Base-by-base conservation (phyloP, 2,329 filamentous ascomycete species). In the Xylogone sp. region DNA sequence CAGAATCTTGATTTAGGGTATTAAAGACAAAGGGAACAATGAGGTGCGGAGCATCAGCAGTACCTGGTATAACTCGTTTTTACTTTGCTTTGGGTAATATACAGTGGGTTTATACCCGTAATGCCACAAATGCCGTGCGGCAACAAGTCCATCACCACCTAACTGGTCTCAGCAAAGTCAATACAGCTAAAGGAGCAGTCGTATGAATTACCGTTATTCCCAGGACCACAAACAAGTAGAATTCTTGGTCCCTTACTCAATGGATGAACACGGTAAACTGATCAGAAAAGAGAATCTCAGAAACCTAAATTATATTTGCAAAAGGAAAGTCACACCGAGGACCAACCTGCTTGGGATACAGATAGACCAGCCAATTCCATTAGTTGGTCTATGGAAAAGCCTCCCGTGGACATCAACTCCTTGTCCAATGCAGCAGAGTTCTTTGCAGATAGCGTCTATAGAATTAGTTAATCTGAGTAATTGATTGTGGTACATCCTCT, bases 361-460 rank as follows among this genome's bases (percentile, higher is more conserved):
- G 91, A 92, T 0, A 99, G 78, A 0, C 94, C 94, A 43, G 94
- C 94, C 7, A 99, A 75, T 68, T 97, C 94, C 94, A 99, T 97
- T 46, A 99, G 76, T 71, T 99, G 94, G 66, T 97, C 94, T 50
- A 99, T 81, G 10, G 90, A 96, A 72, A 96, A 99, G 8, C 88
- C 91, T 1, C 85, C 83, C 10, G 82, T 81, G 65, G 83, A 88
- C 92, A 99, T 97, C 56, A 99, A 84, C 67, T 99, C 93, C 69
- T 89, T 86, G 68, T 99, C 94, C 18, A 99, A 81, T 45, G 90
- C 88, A 0, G 89, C 87, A 0, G 94, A 94, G 57, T 90, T 89
- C 71, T 94, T 91, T 42, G 93, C 86, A 9, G 86, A 87, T 21
- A 99, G 80, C 21, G 91, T 96, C 90, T 95, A 50, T 29, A 10